Conservation (phyloP, 225 moss, liverwort and hornwort species). For the Pseudisothecium myosuroides region DNA sequence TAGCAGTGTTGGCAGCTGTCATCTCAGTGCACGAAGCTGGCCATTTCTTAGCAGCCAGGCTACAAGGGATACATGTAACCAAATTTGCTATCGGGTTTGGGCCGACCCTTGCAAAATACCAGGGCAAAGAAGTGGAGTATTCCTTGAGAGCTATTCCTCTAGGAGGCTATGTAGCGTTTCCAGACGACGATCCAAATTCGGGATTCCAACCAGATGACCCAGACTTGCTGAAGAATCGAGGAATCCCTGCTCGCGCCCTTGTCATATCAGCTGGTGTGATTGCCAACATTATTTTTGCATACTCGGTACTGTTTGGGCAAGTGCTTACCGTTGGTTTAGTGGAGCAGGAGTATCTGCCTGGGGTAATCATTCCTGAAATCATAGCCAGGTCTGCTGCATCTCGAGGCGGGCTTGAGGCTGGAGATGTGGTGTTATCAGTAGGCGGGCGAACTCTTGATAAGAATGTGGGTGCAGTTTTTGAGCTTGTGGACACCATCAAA, state of each 20-base stretch:
- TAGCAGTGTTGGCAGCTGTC: slow-evolving; percentile 81
- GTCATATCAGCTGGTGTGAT: slow-evolving; percentile 93
- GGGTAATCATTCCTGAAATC: slow-evolving; percentile 88
- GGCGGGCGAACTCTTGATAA: slow-evolving; percentile 42
- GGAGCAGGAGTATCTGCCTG: slow-evolving; percentile 78
- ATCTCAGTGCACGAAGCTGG: slow-evolving; percentile 92
- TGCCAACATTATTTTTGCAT: slow-evolving; percentile 82
- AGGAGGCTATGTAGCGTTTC: slow-evolving; percentile 90
- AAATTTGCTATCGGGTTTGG: slow-evolving; percentile 96
- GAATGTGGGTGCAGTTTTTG: slow-evolving; percentile 60
- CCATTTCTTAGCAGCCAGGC: slow-evolving; percentile 77
- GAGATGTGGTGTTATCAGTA: slow-evolving; percentile 75
- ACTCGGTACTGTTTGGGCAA: slow-evolving; percentile 68
- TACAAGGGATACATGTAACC: slow-evolving; percentile 82
- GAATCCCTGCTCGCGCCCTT: slow-evolving; percentile 62
- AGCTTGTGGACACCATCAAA: slow-evolving; percentile 84
- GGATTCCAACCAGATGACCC: slow-evolving; percentile 70
- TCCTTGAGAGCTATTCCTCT: slow-evolving; percentile 76
- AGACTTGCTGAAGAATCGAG: slow-evolving; percentile 77
- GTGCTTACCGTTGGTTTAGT: slow-evolving; percentile 71
- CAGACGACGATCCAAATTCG: slow-evolving; percentile 82
- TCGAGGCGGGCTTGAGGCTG: slow-evolving; percentile 58
- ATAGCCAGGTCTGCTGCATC: slow-evolving; percentile 65
- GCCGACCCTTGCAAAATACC: slow-evolving; percentile 70
- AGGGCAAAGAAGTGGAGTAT: slow-evolving; percentile 74